Evolutionary conservation across 2,329 filamentous ascomycete genomes (phyloP), one percentile per base, ranked within the genome.

Genomic region (Rachicladosporium sp.): DNA sequence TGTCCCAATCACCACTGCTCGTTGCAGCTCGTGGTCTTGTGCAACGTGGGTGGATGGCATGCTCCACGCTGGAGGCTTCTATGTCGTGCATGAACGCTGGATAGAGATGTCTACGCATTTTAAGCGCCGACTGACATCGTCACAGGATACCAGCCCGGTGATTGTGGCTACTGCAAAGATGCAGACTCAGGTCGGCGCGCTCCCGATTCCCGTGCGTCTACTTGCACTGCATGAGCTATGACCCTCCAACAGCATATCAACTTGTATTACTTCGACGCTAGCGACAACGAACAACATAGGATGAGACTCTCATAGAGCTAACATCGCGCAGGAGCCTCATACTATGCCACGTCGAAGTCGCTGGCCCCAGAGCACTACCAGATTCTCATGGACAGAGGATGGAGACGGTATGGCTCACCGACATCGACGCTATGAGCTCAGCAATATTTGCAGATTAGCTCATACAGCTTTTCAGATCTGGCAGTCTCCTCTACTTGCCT

Each of bases 401-500:
- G 82, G 82, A 79, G 84, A 58, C 73, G 82, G 46, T 87, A 78
- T 30, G 78, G 74, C 7, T 27, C 23, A 7, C 23, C 4, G 8
- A 7, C 6, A 27, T 27, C 23, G 5, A 27, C 8, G 23, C 4
- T 7, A 7, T 27, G 4, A 2, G 23, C n/a, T n/a, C n/a, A n/a
- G n/a, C n/a, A n/a, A n/a, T n/a, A n/a, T n/a, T n/a, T n/a, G n/a
- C n/a, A n/a, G n/a, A n/a, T n/a, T n/a, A n/a, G n/a, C n/a, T n/a
- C n/a, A n/a, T n/a, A n/a, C n/a, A n/a, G n/a, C n/a, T n/a, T n/a
- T n/a, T n/a, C n/a, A 42, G 69, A 48, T 71, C 69, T 31, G 70
- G 70, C 10, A 75, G 65, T 21, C 66, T 86, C 6, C 66, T 91
- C 36, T 91, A 91, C 61, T 77, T 84, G 44, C 83, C 84, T 10